Evolutionary conservation across 2,329 filamentous ascomycete species (phyloP), one percentile per base, ranked within the genome.

Genomic region (Fusarium anguioides): DNA sequence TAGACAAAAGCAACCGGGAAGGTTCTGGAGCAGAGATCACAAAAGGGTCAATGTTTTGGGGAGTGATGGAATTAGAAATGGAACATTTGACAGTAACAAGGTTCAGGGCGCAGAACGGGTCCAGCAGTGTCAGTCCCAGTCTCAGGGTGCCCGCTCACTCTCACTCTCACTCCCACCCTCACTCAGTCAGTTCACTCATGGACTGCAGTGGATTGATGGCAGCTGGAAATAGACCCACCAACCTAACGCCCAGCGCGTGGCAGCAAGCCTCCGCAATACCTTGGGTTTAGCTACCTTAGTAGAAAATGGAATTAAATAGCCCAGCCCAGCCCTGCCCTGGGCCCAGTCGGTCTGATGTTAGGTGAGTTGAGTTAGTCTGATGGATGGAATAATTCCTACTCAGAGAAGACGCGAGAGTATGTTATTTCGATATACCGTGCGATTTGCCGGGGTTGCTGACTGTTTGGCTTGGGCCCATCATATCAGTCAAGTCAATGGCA

Each of bases 341-440:
- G 27, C 50, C 45, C 6, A 10, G 26, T 27, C 26, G 31, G 31
- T 24, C 33, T 15, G 37, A 29, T 39, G 12, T 31, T 15, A 29
- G 14, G 31, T 33, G 17, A 33, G 15, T n/a, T n/a, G 31, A n/a
- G 12, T 17, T 33, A n/a, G n/a, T 17, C 31, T 33, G 45, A 42
- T 18, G 42, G 55, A 62, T 56, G 55, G 61, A 56, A 54, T 47
- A 64, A 59, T 63, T 58, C 42, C 24, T n/a, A 26, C 33, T 20
- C 45, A 41, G n/a, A 50, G 21, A 39, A 15, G 50, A 53, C 50
- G 29, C 50, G 50, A 53, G 35, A 51, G 20, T 41, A 21, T 50
- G 47, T 53, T 49, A 60, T 50, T 45, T 53, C 48, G 6, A 52
- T 64, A 31, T 64, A 64, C 61, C 46, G 61, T 67, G 63, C 57